Conservation (phyloP, 73 alveolate species). For the Blepharisma stoltei region DNA sequence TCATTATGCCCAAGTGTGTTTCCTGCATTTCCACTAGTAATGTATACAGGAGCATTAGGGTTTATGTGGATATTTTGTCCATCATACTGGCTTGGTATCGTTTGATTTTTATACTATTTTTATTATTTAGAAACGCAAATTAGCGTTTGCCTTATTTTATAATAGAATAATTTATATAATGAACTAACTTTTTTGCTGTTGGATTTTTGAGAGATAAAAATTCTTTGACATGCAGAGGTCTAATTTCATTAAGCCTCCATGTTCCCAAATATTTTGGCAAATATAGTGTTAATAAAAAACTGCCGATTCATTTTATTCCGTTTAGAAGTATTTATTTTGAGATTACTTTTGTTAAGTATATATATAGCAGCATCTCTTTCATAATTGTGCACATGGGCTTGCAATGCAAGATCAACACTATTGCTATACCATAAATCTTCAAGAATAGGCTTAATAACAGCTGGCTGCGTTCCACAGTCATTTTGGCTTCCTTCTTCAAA, state of each 20-base stretch:
- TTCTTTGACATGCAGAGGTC: too few species aligned
- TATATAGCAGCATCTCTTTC: conserved; percentile 15
- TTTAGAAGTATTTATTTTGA: too few species aligned
- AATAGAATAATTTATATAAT: too few species aligned
- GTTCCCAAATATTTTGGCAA: too few species aligned
- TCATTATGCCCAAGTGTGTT: conserved; percentile 27
- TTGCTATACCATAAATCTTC: conserved; percentile 3
- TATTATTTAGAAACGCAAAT: too few species aligned
- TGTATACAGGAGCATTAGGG: conserved; percentile 22
- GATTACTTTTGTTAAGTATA: too few species aligned
- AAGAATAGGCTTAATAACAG: not conserved
- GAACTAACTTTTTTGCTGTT: too few species aligned
- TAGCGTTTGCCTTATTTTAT: too few species aligned
- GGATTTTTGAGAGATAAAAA: too few species aligned
- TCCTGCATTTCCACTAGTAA: conserved; percentile 28
- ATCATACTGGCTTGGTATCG: conserved; percentile 13
- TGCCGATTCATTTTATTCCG: too few species aligned
- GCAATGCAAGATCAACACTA: conserved; percentile 10
- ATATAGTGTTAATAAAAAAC: too few species aligned
- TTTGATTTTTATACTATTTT: conserved; percentile 18
- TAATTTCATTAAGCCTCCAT: too few species aligned
- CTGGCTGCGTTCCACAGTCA: not conserved
- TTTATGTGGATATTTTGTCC: not conserved
- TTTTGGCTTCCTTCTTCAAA: not conserved
- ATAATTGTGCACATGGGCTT: conserved; percentile 25